A percentile compares a stretch with the other conserved stretches of the same genome.
Conservation (phyloP, 1,284 basidiomycete genomes). For the Microbotryum scabiosae region DNA sequence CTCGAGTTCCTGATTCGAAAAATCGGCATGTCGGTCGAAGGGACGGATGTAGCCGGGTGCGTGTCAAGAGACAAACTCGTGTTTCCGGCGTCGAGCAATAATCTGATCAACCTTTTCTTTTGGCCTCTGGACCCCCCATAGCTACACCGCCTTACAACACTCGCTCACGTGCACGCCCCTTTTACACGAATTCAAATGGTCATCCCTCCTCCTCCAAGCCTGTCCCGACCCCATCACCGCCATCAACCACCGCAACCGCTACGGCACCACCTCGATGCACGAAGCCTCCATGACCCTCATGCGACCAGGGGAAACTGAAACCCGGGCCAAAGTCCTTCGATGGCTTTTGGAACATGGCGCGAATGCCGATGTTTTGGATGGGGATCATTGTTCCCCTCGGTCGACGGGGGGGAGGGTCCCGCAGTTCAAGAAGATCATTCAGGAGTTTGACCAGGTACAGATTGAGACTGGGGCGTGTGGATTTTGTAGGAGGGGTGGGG, state of each 20-base stretch:
- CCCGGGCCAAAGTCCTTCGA: not conserved
- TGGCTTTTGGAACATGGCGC: slow-evolving; percentile 2
- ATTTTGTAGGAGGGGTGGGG: slow-evolving; percentile 5
- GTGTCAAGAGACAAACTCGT: no score
- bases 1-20: not conserved
- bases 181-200: slow-evolving; percentile 1
- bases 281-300: not conserved
- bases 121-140: not conserved
- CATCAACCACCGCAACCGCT: slow-evolving; percentile 4
- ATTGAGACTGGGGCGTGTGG: not conserved
- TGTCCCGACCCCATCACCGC: slow-evolving; percentile 3
- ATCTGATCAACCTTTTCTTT: not conserved
- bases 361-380: not conserved
- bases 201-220: not conserved
- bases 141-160: slow-evolving; percentile 6
- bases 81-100: no score
- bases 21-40: slow-evolving; percentile 1
- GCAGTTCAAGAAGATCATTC: not conserved
- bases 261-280: not conserved
- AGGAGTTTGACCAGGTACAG: not conserved
- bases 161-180: slow-evolving; percentile 5
- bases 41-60: slow-evolving; percentile 3
- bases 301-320: slow-evolving; percentile 5
- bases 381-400: no score
- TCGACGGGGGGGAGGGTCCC: no score